These are phyloP conservation scores for Oenanthe sinensis DNA, from an alignment of 129 eudicot species.

Conservation along the genomic window DNA sequence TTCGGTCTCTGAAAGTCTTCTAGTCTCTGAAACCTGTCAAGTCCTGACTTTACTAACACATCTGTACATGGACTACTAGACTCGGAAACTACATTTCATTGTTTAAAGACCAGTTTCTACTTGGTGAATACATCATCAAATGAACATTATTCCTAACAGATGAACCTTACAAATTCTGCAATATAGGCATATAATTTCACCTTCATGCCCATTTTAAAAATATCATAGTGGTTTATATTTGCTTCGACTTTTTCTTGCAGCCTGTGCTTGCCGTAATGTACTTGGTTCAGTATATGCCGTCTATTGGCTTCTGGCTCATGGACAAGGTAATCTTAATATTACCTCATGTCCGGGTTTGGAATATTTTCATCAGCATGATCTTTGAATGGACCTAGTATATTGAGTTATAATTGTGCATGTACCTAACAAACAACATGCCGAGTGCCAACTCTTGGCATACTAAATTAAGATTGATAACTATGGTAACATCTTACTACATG, in stretches of 20 bases:
- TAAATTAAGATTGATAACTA: conserved; percentile 62
- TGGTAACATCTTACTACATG: conserved; percentile 33
- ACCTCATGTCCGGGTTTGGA: neutral
- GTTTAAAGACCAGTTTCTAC: no score
- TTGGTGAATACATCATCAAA: no score
- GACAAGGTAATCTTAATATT: conserved; percentile 61
- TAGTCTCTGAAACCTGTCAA: no score
- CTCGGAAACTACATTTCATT: no score
- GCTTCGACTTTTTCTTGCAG: conserved; percentile 33
- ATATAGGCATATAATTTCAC: neutral
- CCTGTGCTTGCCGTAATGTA: conserved; percentile 97
- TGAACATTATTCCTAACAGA: no score
- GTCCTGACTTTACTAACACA: no score
- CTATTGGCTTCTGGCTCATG: conserved; percentile 94
- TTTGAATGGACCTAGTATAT: neutral
- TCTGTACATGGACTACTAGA: no score
- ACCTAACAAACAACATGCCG: conserved; percentile 75
- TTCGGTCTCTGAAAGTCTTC: no score
- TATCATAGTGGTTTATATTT: neutral
- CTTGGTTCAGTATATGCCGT: conserved; percentile 83
- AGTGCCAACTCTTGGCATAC: conserved; percentile 67
- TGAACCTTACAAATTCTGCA: neutral
- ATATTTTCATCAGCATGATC: neutral
- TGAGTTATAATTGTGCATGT: conserved; percentile 71
- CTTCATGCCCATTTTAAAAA: neutral